Base-by-base conservation (phyloP, 1,284 basidiomycete genomes). In the Volvariella surrecta region DNA sequence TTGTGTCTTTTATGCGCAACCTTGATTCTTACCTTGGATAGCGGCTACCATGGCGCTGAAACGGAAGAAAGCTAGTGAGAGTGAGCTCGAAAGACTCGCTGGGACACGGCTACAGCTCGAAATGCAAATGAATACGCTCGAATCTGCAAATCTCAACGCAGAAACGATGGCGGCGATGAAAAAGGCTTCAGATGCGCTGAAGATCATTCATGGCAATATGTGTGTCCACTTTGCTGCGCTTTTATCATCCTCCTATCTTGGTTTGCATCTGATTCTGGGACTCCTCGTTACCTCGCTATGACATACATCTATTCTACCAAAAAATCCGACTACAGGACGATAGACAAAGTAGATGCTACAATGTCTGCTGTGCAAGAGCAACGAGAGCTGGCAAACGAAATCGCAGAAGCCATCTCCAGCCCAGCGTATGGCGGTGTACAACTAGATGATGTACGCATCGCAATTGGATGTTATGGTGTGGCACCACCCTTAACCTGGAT, bases 111-210 rank as follows among this genome's bases (percentile, higher is more conserved):
- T 98, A 66, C 96, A 97, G 52, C 76, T 99, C 40, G 95, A 98
- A 69, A 87, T 89, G 56, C 96, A 99, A 70, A 84, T 99, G 50
- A 95, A 96, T 65, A 95, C 95, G 22, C 80, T 99, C 46, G 96
- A 99, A 66, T 92, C 89, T 16, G 96, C 96, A 40, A 99, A 98
- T 70, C 79, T 99, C 67, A 99, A 99, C 65, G 86, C 91, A 58
- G 94, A 98, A 74, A 98, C 93, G 21, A 94, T 99, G 89, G 71
- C 79, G 20, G 94, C 91, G 20, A 98, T 99, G 92, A 94, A 93
- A 82, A 89, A 90, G 65, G 96, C 91, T 34, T 80, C 93, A 0
- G 83, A 88, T 50, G 96, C 89, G 13, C 76, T 99, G 61, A 89
- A 89, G 67, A 76, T 78, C 39, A 98, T 99, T 47, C 96, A 99